phyloP scores from a whole-genome alignment of 2,329 filamentous ascomycete genomes.

The Fusarium siculi region DNA sequence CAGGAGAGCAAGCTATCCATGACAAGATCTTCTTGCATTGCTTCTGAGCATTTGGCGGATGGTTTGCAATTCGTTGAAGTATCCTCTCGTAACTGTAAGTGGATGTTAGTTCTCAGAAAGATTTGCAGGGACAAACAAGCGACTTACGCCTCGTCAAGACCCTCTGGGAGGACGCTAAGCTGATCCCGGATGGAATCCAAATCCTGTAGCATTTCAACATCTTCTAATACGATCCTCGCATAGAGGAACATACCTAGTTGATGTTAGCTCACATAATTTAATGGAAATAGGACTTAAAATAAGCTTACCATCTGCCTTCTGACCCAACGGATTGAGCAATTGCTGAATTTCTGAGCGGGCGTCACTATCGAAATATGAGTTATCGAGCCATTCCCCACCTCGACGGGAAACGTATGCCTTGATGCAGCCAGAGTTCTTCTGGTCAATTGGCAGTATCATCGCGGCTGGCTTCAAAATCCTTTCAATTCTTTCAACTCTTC shows the following conservation, averaged over 20 bases:
- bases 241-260: not conserved
- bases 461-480: not conserved
- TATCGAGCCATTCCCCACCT: not conserved
- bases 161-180: not conserved
- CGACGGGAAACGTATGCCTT: not conserved
- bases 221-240: not conserved
- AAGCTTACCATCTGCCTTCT: not conserved
- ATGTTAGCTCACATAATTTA: not conserved
- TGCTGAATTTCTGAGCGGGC: not conserved
- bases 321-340: not conserved
- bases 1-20: not conserved
- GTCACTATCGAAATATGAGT: not conserved
- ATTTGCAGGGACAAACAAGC: rapidly evolving
- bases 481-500: not conserved
- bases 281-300: no score
- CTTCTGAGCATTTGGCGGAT: not conserved
- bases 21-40: not conserved
- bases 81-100: not conserved
- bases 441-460: not conserved
- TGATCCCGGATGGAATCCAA: not conserved
- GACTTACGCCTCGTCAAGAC: not conserved
- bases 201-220: not conserved
- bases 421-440: not conserved
- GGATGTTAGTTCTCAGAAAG: not conserved
- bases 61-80: not conserved